Evolutionary conservation across 176 grass and related monocot species (phyloP), one percentile per base, ranked within the genome.

Genomic region (Juncus effusus): DNA sequence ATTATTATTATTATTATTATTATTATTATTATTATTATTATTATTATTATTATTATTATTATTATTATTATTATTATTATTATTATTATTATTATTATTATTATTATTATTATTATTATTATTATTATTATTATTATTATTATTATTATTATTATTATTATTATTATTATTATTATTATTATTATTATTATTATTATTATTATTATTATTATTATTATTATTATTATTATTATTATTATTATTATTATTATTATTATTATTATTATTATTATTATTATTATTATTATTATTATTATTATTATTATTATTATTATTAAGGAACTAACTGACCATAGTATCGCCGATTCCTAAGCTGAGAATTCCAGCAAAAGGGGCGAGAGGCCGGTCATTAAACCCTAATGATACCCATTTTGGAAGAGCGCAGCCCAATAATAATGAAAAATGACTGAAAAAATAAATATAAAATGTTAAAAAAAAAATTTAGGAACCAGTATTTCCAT

Each of bases 341-440:
- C 94, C 94, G 45, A 99, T 99, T n/a, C 94, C 94, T 80, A 99
- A 76, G 62, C 94, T 99, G 36, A 93, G 83, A 80, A 99, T 99
- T 76, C 94, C 94, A 65, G 88, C 88, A 76, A 99, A 93, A 42
- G 88, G 88, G 13, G 88, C 83, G 50, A 99, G 83, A 0, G 94
- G 94, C 9, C 88, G 67, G 36, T 99, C 94, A 55, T 90, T 99
- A 54, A 89, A 80, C 72, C 85, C 88, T 75, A 83, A 84, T 72
- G 85, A 89, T 85, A 99, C 86, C 88, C 94, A 99, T 81, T 92
- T 99, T 63, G 94, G 88, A 78, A 93, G 83, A 57, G 94, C 94
- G 62, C 94, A 99, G 16, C 94, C 94, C 57, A 99, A 74, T 60
- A 99, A 79, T 36, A 99, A 82, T 4, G 88, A 99, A 65, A 93